phyloP scores from a whole-genome alignment of 2,329 filamentous ascomycete genomes.

The Dactylellina sp. region DNA sequence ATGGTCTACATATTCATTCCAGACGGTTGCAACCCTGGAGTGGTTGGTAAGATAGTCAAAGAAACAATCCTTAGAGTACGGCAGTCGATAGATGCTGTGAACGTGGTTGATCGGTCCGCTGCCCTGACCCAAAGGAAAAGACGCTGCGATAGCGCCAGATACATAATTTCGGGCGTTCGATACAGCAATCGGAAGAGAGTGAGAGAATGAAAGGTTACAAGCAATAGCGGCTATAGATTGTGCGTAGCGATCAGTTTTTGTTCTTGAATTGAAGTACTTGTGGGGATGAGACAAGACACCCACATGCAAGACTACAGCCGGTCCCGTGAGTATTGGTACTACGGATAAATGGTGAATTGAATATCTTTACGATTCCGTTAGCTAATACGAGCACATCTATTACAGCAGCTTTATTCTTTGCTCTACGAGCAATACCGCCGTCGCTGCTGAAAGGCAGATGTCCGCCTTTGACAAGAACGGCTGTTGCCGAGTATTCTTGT shows the following conservation, averaged over 20 bases:
- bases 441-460: conserved; percentile 81
- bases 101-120: conserved; percentile 77
- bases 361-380: conserved; percentile 68
- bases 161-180: conserved; percentile 71
- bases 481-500: conserved; percentile 76
- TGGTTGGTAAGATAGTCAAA: conserved; percentile 83
- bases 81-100: conserved; percentile 71
- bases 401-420: conserved; percentile 74
- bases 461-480: conserved; percentile 89
- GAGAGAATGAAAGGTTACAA: conserved; percentile 70
- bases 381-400: conserved; percentile 80
- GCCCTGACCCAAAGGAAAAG: conserved; percentile 70
- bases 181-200: conserved; percentile 68
- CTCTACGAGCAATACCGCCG: conserved; percentile 70
- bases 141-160: conserved; percentile 72
- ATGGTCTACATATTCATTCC: conserved; percentile 82
- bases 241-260: background rate
- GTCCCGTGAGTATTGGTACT: conserved; percentile 92
- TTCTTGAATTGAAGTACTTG: background rate
- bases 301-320: conserved; percentile 90
- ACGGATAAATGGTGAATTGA: conserved; percentile 77
- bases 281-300: conserved; percentile 62
- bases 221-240: conserved; percentile 70
- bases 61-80: conserved; percentile 77
- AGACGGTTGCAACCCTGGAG: conserved; percentile 77